Evolutionary conservation across 1,284 basidiomycete genomes (phyloP), one percentile per base, ranked within the genome.

Genomic region (Papiliotrema nemorosa): DNA sequence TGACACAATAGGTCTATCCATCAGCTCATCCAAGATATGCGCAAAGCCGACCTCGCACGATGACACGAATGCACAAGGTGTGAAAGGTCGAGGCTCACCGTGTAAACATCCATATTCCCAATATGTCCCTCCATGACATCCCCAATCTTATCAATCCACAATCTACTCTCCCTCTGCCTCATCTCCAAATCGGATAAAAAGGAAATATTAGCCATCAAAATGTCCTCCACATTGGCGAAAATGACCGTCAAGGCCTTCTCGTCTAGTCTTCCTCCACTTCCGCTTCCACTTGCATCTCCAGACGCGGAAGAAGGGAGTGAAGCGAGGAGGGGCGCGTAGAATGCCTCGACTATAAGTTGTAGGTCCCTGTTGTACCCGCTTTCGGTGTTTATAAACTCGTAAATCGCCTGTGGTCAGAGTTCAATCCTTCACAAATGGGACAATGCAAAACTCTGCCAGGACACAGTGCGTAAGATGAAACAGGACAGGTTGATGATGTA

Each of bases 191-290:
- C 84, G 56, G 87, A 90, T 52, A 91, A 74, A 70, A 94, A 90
- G 0, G 84, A 80, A 82, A 89, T 92, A 64, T 93, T 92, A 48
- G 83, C 86, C 24, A 94, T 75, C 7, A 94, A 77, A 49, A 94
- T 85, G 46, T 93, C 90, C 66, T 97, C 92, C 25, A 97, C 80
- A 62, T 97, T 97, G 14, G 88, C 88, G 66, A 97, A 97, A 27
- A 97, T 85, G 41, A 87, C 87, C 0, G 81, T 84, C 16, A 85
- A 79, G 3, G 87, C 88, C 66, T 89, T 89, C 48, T 80, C 78
- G 14, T 87, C 85, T n/a, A 97, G 76, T n/a, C n/a, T n/a, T n/a
- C n/a, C n/a, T n/a, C n/a, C n/a, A n/a, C n/a, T n/a, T n/a, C n/a
- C n/a, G n/a, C n/a, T n/a, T n/a, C n/a, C n/a, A n/a, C n/a, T n/a